A percentile compares a stretch with the other conserved stretches of the same genome.
Evolutionary conservation across 2,329 filamentous ascomycete genomes (phyloP).

Genomic region (Colletotrichum sp.): DNA sequence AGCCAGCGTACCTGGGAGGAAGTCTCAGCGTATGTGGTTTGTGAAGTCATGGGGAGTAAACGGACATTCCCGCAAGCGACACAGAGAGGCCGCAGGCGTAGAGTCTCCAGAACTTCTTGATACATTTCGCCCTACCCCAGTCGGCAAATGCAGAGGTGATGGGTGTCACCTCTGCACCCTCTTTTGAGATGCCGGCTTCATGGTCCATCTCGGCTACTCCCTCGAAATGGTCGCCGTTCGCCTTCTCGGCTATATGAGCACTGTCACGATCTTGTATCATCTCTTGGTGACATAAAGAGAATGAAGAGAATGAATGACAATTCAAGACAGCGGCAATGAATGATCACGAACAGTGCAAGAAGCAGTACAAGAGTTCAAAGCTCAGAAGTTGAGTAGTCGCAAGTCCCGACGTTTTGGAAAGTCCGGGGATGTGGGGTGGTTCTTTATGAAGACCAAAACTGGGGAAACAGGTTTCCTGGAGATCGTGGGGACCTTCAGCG

Average conservation of each 20-base stretch:
- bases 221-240: not conserved
- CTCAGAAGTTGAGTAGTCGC: not conserved
- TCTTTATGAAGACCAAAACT: not conserved
- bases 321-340: not conserved
- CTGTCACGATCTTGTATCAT: not conserved
- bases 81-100: not conserved
- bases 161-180: not conserved
- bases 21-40: not conserved
- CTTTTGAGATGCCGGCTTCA: not conserved
- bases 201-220: not conserved
- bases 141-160: not conserved
- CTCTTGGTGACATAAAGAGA: not conserved
- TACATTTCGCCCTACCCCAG: not conserved
- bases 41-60: not conserved
- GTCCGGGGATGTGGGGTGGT: not conserved
- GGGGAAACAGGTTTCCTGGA: not conserved
- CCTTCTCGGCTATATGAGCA: not conserved
- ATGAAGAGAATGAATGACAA: not conserved
- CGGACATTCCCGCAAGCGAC: not conserved
- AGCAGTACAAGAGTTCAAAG: not conserved
- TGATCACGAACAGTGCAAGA: too few species aligned
- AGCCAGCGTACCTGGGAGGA: not conserved
- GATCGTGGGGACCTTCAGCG: not conserved
- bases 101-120: constrained; percentile 9
- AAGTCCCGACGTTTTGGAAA: not conserved